phyloP scores from a whole-genome alignment of 768 basidiomycete genomes.

The Phylloporus sp. region DNA sequence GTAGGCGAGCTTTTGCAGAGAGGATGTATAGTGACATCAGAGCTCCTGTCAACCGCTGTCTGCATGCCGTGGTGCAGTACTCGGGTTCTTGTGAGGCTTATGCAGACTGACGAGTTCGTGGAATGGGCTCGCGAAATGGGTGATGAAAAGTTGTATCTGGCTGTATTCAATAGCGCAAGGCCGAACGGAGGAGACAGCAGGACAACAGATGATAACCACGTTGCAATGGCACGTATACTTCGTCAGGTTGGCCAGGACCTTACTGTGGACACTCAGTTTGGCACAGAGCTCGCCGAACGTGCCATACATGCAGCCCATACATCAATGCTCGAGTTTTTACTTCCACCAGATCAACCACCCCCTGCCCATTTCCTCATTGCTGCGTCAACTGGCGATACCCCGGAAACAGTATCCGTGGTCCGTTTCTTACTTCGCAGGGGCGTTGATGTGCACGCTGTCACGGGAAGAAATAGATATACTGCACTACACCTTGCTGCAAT shows the following conservation, averaged over 20 bases:
- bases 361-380: not conserved
- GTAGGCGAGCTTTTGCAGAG: not conserved
- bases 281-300: not conserved
- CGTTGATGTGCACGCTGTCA: not conserved
- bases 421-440: conserved; percentile 2
- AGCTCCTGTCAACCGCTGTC: not conserved
- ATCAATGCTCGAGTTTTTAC: not conserved
- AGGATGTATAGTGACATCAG: not conserved
- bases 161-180: conserved; percentile 1
- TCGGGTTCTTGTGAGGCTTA: not conserved
- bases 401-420: not conserved
- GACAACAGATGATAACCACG: not conserved
- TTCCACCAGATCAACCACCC: not conserved
- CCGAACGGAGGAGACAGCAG: not conserved
- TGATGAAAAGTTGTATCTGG: not conserved
- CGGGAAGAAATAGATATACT: not conserved
- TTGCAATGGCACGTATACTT: not conserved
- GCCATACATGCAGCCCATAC: not conserved
- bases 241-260: not conserved
- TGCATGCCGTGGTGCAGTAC: conserved; percentile 3
- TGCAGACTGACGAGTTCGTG: not conserved
- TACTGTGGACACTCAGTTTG: not conserved
- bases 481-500: not conserved
- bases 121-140: not conserved
- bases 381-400: not conserved